phyloP scores from a whole-genome alignment of 805 yeast genomes.

The Metschnikowia gelsemii region DNA sequence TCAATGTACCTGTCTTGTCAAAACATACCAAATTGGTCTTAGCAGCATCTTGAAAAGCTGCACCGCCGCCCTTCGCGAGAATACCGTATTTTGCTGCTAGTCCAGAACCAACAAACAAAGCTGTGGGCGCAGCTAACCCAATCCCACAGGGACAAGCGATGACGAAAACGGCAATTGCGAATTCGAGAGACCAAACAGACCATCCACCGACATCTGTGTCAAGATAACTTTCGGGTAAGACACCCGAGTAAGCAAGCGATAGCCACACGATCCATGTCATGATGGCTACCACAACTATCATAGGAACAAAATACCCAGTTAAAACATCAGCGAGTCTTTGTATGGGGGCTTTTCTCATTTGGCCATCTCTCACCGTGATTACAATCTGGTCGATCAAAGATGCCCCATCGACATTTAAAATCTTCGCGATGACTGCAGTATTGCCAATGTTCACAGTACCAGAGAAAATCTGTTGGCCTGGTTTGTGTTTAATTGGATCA shows the following conservation, averaged over 20 bases:
- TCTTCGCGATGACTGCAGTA: constrained; percentile 51
- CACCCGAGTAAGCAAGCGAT: constrained; percentile 51
- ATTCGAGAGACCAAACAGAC: constrained; percentile 75
- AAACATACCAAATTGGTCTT: constrained; percentile 62
- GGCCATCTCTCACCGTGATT: constrained; percentile 69
- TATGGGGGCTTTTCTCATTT: constrained; percentile 68
- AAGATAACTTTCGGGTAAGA: constrained; percentile 53
- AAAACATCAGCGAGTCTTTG: constrained; percentile 67
- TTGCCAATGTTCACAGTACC: constrained; percentile 70
- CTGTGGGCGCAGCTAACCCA: constrained; percentile 84
- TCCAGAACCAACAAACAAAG: constrained; percentile 76
- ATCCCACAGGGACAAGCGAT: constrained; percentile 87
- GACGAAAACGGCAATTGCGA: constrained; percentile 76
- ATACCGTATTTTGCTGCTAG: constrained; percentile 76
- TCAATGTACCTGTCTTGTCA: constrained; percentile 78
- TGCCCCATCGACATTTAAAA: constrained; percentile 58
- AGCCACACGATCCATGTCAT: constrained; percentile 72
- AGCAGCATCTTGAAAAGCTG: constrained; percentile 77
- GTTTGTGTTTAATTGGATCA: constrained; percentile 51
- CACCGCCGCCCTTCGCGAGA: constrained; percentile 78
- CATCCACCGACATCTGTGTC: constrained; percentile 72
- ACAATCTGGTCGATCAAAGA: constrained; percentile 72
- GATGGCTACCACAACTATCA: constrained; percentile 59
- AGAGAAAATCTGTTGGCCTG: constrained; percentile 68
- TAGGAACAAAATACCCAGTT: constrained; percentile 73